A percentile compares a stretch with the other conserved stretches of the same genome.
Conservation (phyloP, 2,329 filamentous ascomycete species). For the Pyrenochaeta sp. region DNA sequence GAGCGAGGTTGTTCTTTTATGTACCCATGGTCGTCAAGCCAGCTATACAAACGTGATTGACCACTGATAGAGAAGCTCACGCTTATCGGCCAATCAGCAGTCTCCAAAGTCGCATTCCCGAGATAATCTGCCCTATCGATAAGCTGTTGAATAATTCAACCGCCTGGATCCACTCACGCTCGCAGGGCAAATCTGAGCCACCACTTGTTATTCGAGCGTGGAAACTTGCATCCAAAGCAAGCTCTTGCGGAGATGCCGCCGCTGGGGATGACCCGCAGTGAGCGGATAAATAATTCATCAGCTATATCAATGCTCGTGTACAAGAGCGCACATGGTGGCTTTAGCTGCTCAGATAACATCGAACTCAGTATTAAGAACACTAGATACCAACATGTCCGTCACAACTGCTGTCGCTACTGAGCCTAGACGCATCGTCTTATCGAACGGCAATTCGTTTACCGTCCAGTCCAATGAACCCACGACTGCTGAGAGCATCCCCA, state of each 20-base stretch:
- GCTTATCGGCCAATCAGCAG: not conserved
- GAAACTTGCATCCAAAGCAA: too few relatives aligned
- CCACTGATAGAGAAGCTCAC: not conserved
- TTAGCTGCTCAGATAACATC: not conserved
- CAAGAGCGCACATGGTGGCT: not conserved
- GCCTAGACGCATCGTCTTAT: not conserved
- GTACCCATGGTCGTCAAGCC: not conserved
- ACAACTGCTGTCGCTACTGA: not conserved
- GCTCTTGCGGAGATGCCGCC: not conserved
- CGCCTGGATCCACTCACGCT: not conserved
- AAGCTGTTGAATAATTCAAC: constrained; percentile 1
- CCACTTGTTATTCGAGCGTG: too few relatives aligned
- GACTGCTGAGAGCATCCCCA: not conserved
- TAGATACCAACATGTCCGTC: not conserved
- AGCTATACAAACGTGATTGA: not conserved
- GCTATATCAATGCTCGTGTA: not conserved
- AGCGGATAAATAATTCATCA: not conserved
- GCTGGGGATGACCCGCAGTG: not conserved
- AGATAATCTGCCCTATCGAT: not conserved
- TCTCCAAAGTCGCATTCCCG: not conserved
- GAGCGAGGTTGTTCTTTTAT: not conserved
- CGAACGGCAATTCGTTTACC: constrained; percentile 1
- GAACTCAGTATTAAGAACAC: not conserved
- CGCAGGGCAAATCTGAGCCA: too few relatives aligned
- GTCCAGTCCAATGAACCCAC: not conserved